Conservation (phyloP, 768 basidiomycete genomes). For the Panellus pusillus region DNA sequence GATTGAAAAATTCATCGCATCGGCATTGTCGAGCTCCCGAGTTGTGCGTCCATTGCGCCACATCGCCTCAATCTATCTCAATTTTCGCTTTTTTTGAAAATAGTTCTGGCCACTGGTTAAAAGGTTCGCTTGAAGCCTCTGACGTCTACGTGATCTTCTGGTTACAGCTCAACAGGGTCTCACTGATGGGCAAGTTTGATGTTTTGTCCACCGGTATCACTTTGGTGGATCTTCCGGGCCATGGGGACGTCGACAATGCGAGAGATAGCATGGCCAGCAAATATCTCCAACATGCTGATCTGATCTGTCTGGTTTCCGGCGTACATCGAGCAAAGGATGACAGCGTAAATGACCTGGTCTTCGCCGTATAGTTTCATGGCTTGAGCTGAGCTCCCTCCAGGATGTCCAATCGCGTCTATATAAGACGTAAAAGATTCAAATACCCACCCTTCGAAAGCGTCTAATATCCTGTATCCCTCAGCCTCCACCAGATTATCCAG, state of each 20-base stretch:
- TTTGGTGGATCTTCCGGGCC: slow-evolving; percentile 18
- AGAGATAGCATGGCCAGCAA: slow-evolving; percentile 14
- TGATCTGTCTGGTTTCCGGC: slow-evolving; percentile 12
- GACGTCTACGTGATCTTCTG: neutral
- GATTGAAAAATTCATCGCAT: slow-evolving; percentile 18
- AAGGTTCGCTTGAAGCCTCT: neutral
- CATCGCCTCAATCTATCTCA: neutral
- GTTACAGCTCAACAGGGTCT: slow-evolving; percentile 4
- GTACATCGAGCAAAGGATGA: slow-evolving; percentile 19
- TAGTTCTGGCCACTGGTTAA: slow-evolving; percentile 22
- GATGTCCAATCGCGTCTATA: slow-evolving; percentile 14
- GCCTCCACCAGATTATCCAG: slow-evolving; percentile 11
- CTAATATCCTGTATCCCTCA: neutral
- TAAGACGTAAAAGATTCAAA: neutral
- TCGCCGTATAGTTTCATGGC: neutral
- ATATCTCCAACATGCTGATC: slow-evolving; percentile 14
- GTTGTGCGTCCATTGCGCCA: slow-evolving; percentile 1
- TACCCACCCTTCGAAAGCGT: neutral
- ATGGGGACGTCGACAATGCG: slow-evolving; percentile 14
- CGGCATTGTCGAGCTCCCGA: slow-evolving; percentile 5
- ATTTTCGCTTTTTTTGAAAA: neutral
- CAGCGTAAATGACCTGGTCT: slow-evolving; percentile 1
- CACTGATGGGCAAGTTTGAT: slow-evolving; percentile 14
- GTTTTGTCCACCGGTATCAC: slow-evolving; percentile 19
- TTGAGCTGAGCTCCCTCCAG: neutral